A percentile compares a stretch with the other conserved stretches of the same genome.
Conservation (phyloP, 208 protist species). For the Acanthamoeba castellanii region DNA sequence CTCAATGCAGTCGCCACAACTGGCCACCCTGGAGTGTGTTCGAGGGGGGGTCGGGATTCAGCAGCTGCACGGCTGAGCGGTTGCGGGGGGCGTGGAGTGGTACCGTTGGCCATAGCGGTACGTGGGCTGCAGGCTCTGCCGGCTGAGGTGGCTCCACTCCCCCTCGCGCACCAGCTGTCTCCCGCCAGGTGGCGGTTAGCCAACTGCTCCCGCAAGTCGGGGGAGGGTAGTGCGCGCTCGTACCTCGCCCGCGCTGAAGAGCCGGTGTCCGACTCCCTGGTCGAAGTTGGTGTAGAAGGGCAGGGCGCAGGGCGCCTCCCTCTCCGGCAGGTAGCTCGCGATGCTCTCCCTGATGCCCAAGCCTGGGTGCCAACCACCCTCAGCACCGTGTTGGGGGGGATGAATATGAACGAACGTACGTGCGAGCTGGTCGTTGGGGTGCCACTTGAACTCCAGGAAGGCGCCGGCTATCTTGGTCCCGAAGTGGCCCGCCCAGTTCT, state of each 20-base stretch:
- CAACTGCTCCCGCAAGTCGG: too few species aligned
- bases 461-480: constrained; percentile 63
- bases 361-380: neutral
- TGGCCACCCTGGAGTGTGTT: neutral
- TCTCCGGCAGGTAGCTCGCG: constrained; percentile 24
- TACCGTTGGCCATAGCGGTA: constrained; percentile 59
- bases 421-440: neutral
- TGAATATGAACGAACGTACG: neutral
- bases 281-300: constrained; percentile 66
- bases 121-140: constrained; percentile 55
- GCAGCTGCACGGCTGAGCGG: neutral
- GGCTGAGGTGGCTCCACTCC: constrained; percentile 35
- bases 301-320: neutral
- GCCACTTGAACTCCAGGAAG: constrained; percentile 30
- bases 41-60: neutral
- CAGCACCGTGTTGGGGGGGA: neutral
- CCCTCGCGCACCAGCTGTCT: constrained; percentile 65
- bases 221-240: too few species aligned
- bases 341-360: constrained; percentile 41
- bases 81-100: neutral
- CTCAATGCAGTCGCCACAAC: constrained; percentile 52
- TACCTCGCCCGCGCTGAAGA: constrained; percentile 49
- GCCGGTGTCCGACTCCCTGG: constrained; percentile 31
- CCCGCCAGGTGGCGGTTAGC: too few species aligned
- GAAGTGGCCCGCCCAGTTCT: constrained; percentile 75